phyloP scores from a whole-genome alignment of 306 rosid species.

The Pterocarpus macrocarpus region DNA sequence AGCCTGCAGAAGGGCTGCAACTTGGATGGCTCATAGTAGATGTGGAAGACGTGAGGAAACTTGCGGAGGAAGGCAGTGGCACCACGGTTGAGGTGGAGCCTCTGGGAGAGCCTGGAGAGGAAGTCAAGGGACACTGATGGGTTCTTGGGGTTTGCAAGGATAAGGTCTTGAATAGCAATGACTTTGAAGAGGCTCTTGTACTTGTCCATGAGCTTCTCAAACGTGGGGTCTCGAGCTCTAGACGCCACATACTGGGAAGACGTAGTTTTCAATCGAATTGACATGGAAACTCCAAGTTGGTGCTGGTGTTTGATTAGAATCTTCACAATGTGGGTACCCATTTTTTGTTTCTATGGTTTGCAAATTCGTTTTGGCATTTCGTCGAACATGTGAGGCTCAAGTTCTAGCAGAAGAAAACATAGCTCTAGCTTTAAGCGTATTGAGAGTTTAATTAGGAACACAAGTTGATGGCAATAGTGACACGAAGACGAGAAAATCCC shows the following conservation, averaged over 20 bases:
- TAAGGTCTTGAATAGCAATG: slow-evolving; percentile 81
- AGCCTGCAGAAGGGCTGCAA: slow-evolving; percentile 71
- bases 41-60: slow-evolving; percentile 80
- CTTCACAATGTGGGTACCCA: slow-evolving; percentile 51
- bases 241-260: slow-evolving; percentile 76
- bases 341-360: not conserved
- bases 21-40: slow-evolving; percentile 75
- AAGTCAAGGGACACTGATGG: slow-evolving; percentile 76
- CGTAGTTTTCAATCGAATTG: slow-evolving; percentile 68
- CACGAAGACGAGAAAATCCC: not conserved
- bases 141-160: slow-evolving; percentile 76
- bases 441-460: not conserved
- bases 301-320: slow-evolving; percentile 52
- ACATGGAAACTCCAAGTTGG: slow-evolving; percentile 32
- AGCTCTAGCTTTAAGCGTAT: not conserved
- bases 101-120: slow-evolving; percentile 82
- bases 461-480: not conserved
- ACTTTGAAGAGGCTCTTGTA: slow-evolving; percentile 86
- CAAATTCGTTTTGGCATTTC: slow-evolving; percentile 49
- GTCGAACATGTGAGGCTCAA: slow-evolving; percentile 48
- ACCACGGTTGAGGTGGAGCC: slow-evolving; percentile 86
- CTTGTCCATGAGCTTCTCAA: slow-evolving; percentile 91
- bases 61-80: slow-evolving; percentile 81
- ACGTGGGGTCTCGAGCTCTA: slow-evolving; percentile 87
- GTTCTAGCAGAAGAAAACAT: not conserved